Evolutionary conservation across 768 basidiomycete species (phyloP).

Genomic region (Lactifluus volemus): DNA sequence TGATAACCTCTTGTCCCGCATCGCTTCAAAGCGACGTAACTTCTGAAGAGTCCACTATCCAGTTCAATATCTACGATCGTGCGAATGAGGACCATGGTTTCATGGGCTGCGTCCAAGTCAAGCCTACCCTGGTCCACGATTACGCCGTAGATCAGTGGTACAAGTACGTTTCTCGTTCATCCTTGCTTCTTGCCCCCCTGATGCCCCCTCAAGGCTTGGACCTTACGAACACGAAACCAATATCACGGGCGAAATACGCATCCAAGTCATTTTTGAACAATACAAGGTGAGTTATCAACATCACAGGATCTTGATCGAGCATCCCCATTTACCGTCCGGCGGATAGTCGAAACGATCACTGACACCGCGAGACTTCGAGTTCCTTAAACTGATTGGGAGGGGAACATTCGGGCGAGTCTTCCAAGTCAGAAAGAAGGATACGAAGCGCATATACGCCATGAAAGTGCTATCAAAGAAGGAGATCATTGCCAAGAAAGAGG

Average conservation of each 20-base stretch:
- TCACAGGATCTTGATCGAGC: background rate
- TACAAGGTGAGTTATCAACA: constrained; percentile 55
- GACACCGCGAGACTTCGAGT: constrained; percentile 95
- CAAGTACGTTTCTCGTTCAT: constrained; percentile 50
- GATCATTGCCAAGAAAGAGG: constrained; percentile 98
- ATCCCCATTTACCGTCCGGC: background rate
- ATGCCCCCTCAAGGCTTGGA: constrained; percentile 41
- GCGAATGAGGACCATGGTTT: constrained; percentile 77
- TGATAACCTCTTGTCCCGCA: constrained; percentile 2
- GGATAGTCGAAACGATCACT: constrained; percentile 73
- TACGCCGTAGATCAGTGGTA: constrained; percentile 97
- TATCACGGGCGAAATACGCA: constrained; percentile 87
- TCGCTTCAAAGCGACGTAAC: constrained; percentile 75
- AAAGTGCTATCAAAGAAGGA: constrained; percentile 98
- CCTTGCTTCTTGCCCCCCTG: background rate
- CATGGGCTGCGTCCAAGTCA: constrained; percentile 85
- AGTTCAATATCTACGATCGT: constrained; percentile 89
- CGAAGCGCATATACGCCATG: constrained; percentile 99
- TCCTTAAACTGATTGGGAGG: constrained; percentile 96
- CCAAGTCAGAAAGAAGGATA: constrained; percentile 97
- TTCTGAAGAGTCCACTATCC: constrained; percentile 72
- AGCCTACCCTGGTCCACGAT: constrained; percentile 84
- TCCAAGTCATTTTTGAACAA: constrained; percentile 91
- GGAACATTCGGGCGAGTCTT: constrained; percentile 98
- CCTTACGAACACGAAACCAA: constrained; percentile 65